Evolutionary conservation across 2,329 filamentous ascomycete species (phyloP).

Genomic region (Geoglossum cookeanum): DNA sequence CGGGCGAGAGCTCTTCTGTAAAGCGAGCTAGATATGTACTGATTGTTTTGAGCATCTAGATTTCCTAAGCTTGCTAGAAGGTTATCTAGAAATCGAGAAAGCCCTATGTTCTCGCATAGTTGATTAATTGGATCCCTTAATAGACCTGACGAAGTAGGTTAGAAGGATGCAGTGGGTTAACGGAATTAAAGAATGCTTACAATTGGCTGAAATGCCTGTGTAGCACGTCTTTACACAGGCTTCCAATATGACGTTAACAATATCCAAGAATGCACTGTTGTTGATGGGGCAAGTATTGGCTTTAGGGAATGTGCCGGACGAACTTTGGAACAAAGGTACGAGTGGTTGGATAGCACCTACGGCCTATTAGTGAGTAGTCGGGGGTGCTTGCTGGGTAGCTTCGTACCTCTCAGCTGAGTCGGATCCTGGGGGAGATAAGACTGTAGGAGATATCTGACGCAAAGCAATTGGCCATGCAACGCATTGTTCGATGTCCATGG

Average conservation of each 20-base stretch:
- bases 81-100: background rate
- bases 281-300: background rate
- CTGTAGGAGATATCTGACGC: slow-evolving; percentile 12
- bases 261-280: background rate
- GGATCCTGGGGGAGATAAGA: background rate
- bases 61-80: background rate
- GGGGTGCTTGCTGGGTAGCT: background rate
- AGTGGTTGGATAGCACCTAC: background rate
- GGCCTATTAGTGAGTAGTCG: background rate
- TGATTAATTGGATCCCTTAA: background rate
- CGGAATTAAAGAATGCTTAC: background rate
- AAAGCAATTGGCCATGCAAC: slow-evolving; percentile 18
- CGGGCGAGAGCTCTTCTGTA: background rate
- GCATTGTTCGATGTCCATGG: slow-evolving; percentile 12
- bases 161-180: background rate
- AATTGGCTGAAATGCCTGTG: background rate
- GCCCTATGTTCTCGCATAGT: background rate
- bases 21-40: background rate
- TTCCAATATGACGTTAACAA: background rate
- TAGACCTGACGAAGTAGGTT: background rate
- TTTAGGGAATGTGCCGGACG: background rate
- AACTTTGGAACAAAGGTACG: background rate
- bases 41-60: background rate
- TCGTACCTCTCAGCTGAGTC: background rate
- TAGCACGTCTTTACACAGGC: background rate